Conservation (phyloP, 2,329 filamentous ascomycete species). For the Cercospora beticola region DNA sequence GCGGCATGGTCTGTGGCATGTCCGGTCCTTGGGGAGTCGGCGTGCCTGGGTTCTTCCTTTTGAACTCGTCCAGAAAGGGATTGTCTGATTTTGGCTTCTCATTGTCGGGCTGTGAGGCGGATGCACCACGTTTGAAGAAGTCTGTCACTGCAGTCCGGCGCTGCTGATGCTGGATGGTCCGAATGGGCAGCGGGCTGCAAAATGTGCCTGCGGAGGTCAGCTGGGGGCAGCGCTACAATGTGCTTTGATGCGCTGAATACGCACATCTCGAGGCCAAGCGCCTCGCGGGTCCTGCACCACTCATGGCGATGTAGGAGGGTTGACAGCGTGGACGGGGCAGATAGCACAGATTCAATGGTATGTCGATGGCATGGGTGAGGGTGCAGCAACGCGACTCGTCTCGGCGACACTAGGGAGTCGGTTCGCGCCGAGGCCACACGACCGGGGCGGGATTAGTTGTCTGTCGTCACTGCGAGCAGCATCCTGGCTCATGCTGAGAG, state of each 20-base stretch:
- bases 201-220: constrained; percentile 12
- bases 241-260: constrained; percentile 29
- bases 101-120: neutral
- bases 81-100: constrained; percentile 36
- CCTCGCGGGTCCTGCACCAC: constrained; percentile 62
- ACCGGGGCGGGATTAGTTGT: neutral
- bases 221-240: neutral
- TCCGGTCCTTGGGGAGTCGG: constrained; percentile 3
- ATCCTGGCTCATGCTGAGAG: neutral
- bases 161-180: constrained; percentile 11
- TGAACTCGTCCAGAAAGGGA: constrained; percentile 64
- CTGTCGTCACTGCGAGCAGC: constrained; percentile 1
- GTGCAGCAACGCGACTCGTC: neutral
- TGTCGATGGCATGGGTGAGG: neutral
- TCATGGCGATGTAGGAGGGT: constrained; percentile 52
- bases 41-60: constrained; percentile 35
- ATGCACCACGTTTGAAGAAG: constrained; percentile 1
- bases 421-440: neutral
- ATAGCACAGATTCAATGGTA: neutral
- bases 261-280: constrained; percentile 62
- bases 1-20: constrained; percentile 25
- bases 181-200: constrained; percentile 16
- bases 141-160: constrained; percentile 10
- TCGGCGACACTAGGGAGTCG: constrained; percentile 5
- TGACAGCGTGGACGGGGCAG: neutral